A percentile compares a stretch with the other conserved stretches of the same genome.
Conservation (phyloP, 768 basidiomycete species). For the Tubosaeta sp. region DNA sequence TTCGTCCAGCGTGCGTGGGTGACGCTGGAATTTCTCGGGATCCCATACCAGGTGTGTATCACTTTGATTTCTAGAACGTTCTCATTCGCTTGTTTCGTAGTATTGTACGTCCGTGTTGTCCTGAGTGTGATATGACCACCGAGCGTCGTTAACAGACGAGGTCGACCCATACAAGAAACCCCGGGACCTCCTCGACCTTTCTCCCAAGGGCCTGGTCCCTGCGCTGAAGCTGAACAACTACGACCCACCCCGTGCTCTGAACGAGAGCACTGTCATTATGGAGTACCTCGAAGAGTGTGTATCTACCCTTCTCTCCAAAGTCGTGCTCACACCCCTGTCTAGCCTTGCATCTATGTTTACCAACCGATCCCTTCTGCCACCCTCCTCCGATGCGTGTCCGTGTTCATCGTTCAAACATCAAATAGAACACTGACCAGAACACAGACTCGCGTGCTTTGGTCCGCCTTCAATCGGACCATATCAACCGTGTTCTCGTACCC, state of each 20-base stretch:
- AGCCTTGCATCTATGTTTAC: no score
- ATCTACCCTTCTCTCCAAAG: no score
- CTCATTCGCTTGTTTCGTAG: no score
- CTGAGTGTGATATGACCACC: no score
- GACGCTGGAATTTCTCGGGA: constrained; percentile 63
- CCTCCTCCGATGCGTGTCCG: constrained; percentile 55
- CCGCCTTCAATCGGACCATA: constrained; percentile 64
- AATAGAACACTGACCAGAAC: no score
- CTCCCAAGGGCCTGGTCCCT: constrained; percentile 80
- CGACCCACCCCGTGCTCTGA: constrained; percentile 55
- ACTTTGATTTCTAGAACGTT: not conserved
- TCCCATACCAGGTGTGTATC: constrained; percentile 62
- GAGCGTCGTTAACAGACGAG: constrained; percentile 58
- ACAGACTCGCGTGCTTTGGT: constrained; percentile 65
- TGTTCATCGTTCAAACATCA: no score
- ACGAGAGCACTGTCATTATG: constrained; percentile 78
- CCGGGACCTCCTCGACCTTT: constrained; percentile 70
- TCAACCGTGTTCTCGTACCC: constrained; percentile 61
- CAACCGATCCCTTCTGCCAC: constrained; percentile 53
- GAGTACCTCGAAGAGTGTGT: constrained; percentile 76
- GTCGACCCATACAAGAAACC: constrained; percentile 87
- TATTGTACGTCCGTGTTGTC: constrained; percentile 33
- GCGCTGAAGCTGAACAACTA: constrained; percentile 53
- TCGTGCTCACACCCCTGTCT: no score
- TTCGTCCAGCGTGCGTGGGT: constrained; percentile 87